Conservation (phyloP, 2,329 filamentous ascomycete species). For the Didymella pomorum region DNA sequence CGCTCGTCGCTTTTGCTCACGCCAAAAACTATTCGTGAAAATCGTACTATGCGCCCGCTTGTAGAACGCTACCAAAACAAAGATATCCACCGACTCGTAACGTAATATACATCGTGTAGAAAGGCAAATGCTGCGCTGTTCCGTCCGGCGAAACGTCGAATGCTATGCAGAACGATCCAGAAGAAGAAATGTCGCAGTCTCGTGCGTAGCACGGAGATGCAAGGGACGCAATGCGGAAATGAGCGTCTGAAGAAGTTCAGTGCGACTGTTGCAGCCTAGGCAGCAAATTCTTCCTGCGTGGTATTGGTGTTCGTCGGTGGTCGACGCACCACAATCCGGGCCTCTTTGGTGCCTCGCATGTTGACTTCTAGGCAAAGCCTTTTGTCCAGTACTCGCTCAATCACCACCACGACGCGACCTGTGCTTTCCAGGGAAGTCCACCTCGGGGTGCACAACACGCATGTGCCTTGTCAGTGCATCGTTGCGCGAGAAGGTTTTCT, state of each 20-base stretch:
- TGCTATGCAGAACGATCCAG: conserved; percentile 9
- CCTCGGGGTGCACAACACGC: conserved; percentile 88
- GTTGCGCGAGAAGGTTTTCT: conserved; percentile 95
- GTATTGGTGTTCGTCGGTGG: not conserved
- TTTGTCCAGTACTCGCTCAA: conserved; percentile 24
- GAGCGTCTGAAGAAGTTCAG: conserved; percentile 2
- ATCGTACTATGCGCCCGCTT: conserved; percentile 16
- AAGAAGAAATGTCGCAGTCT: conserved; percentile 2
- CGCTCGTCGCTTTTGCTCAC: conserved; percentile 15
- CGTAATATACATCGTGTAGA: conserved; percentile 11
- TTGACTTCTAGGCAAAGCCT: not conserved
- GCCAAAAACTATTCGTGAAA: conserved; percentile 11
- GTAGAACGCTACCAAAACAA: conserved; percentile 1
- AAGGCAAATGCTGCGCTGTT: conserved; percentile 7
- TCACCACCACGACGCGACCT: conserved; percentile 51
- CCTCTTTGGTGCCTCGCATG: conserved; percentile 13
- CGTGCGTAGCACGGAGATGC: conserved; percentile 2
- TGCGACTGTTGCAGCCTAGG: conserved; percentile 13
- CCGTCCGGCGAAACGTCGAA: conserved; percentile 20
- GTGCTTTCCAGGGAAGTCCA: conserved; percentile 78
- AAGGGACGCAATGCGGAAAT: conserved; percentile 9
- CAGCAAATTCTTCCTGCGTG: not conserved
- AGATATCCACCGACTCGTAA: not conserved
- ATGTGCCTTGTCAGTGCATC: conserved; percentile 95
- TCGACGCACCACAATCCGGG: not conserved